Evolutionary conservation across 2,329 filamentous ascomycete species (phyloP), one percentile per base, ranked within the genome.

Genomic region (Exophiala mesophila): DNA sequence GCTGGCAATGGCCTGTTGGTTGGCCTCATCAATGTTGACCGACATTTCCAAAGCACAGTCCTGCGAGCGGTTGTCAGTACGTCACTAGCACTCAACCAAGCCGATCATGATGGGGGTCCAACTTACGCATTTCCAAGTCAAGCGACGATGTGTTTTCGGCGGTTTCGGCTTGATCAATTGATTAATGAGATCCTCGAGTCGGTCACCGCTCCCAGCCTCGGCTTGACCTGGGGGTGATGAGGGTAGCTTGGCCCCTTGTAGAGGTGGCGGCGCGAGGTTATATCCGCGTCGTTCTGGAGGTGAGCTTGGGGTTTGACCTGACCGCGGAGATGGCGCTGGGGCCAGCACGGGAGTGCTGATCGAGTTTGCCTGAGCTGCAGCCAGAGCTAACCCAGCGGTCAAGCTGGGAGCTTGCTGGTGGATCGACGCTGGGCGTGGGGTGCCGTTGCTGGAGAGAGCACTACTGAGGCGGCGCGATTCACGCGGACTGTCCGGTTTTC

Each of bases 111-210:
- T n/a, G n/a, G n/a, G n/a, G n/a, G n/a, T n/a, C n/a, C n/a, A 26
- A 54, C 53, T 48, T 44, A 56, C 53, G 34, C 53, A 56, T 52
- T 50, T 52, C 53, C 53, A 56, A 5, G 52, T 51, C 15, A 56
- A 34, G 13, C 53, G 49, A 23, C 52, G 52, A 32, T 52, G 50
- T 19, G 51, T 48, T 34, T 51, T 49, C n/a, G 53, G 52, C 19
- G 49, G 47, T 32, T 56, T 56, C 18, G 53, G 53, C 23, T 50
- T 50, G 31, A 53, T 54, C 44, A 56, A 28, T 19, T 54, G 52
- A 31, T 56, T 54, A 39, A 56, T 54, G 9, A 56, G 42, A 44
- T 56, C 53, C 28, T 56, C 53, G 9, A 56, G 47, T 31, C 53
- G 43, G 32, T 56, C 53, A 30, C 51, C 47, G 34, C 46, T 44